Conservation (phyloP, 352 stramenopile genomes). For the Pythium oligandrum region DNA sequence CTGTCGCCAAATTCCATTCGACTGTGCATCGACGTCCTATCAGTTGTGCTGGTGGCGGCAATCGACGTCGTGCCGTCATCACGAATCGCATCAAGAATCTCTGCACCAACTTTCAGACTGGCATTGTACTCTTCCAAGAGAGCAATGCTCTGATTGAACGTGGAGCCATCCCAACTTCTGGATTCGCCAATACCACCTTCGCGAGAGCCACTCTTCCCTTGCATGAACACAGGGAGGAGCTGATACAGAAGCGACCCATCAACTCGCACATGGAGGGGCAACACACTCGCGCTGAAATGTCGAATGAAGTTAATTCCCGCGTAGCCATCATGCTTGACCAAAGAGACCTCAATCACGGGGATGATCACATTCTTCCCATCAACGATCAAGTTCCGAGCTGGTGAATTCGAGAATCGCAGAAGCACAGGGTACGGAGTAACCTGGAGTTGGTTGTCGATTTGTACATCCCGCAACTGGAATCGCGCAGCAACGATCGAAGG, state of each 20-base stretch:
- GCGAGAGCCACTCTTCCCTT: conserved; percentile 28
- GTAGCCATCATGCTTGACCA: conserved; percentile 87
- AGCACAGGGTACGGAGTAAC: conserved; percentile 80
- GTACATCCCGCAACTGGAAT: conserved; percentile 74
- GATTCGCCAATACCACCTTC: conserved; percentile 13
- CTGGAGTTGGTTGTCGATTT: conserved; percentile 86
- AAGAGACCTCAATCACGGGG: conserved; percentile 62
- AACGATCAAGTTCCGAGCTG: conserved; percentile 34
- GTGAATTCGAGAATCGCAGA: conserved; percentile 74
- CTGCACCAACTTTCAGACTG: conserved; percentile 64
- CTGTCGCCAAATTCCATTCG: background rate
- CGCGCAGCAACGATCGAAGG: conserved; percentile 55
- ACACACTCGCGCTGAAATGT: conserved; percentile 66
- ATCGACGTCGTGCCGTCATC: conserved; percentile 54
- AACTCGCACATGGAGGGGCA: conserved; percentile 75
- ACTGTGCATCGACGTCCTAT: background rate
- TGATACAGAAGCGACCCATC: conserved; percentile 80
- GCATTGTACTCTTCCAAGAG: conserved; percentile 69
- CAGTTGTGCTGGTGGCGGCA: conserved; percentile 10
- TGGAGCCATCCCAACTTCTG: conserved; percentile 21
- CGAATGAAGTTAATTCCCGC: conserved; percentile 84
- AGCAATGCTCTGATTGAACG: conserved; percentile 36
- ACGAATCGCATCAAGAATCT: conserved; percentile 64
- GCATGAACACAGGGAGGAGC: conserved; percentile 56
- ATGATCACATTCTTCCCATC: conserved; percentile 49